Base-by-base conservation (phyloP, 2,329 filamentous ascomycete genomes). In the Penicillium sumatraense region DNA sequence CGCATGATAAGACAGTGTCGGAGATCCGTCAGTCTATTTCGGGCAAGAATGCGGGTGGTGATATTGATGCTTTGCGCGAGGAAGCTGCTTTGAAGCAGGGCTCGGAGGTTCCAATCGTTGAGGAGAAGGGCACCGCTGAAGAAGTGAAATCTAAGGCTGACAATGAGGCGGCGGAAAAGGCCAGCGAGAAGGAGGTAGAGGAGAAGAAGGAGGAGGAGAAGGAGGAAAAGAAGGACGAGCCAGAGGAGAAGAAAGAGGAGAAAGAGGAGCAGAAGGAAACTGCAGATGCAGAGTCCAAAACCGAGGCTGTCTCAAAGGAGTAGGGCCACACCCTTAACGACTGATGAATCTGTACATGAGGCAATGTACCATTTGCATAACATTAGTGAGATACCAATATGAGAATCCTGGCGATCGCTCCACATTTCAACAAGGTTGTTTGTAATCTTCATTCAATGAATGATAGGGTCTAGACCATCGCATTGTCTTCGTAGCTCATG, bases 1-100 rank as follows among this genome's bases (percentile, higher is more conserved):
- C 74, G 51, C 66, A 68, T 26, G 68, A 71, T n/a, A 66, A 72
- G 52, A 63, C 72, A 5, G 67, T 69, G 16, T 63, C 68, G 38
- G 74, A 77, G 53, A 64, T 77, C 35, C 68, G 74, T 10, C 68
- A 70, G 41, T 76, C 74, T 4, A 69, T 77, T 31, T 71, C 71
- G 3, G 66, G 65, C 9, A 68, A 67, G 3, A 60, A 58, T 11
- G 51, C 56, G 11, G 58, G 61, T 20, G 65, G 60, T 13, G 63
- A 67, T 23, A 51, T 70, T 18, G 66, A 68, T 18, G 62, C 68
- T 33, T 51, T 75, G 56, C 65, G 69, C 31, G 66, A 68, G 48
- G 63, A 72, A 48, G 65, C 63, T 20, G 65, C 66, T 33, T 57
- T 63, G 46, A 62, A 66, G 27, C 16, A n/a, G 21, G 52, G 60